phyloP scores from a whole-genome alignment of 2,329 filamentous ascomycete genomes.

The Stemphylium vesicarium region DNA sequence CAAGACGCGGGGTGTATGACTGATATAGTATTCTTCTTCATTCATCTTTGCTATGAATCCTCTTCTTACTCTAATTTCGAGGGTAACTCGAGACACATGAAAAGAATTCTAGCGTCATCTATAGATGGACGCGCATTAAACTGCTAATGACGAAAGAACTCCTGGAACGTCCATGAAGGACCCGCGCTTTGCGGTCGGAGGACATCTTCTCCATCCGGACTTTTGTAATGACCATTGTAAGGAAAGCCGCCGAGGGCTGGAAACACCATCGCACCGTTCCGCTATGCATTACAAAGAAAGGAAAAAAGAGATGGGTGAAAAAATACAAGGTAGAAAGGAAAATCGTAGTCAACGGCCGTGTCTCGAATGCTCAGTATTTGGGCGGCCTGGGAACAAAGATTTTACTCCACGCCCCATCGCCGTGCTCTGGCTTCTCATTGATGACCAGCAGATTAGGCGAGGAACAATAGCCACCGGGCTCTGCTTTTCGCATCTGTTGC shows the following conservation, averaged over 20 bases:
- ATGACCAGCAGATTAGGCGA: conserved; percentile 60
- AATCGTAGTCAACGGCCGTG: background rate
- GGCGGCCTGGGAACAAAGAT: conserved; percentile 36
- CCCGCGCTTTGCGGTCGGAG: background rate
- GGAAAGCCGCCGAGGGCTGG: background rate
- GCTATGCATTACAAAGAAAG: conserved; percentile 16
- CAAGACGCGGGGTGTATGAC: background rate
- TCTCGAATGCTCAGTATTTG: conserved; percentile 8
- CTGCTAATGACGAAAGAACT: background rate
- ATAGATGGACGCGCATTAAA: background rate
- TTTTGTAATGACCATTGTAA: background rate
- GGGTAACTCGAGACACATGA: conserved; percentile 1
- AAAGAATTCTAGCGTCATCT: background rate
- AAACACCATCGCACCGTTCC: conserved; percentile 5
- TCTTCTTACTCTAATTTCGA: background rate
- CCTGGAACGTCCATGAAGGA: background rate
- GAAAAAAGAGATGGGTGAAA: conserved; percentile 5
- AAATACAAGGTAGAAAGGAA: conserved; percentile 17
- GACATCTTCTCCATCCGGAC: background rate
- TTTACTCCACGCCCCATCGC: conserved; percentile 42
- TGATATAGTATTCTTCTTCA: background rate
- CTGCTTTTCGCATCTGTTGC: conserved; percentile 53
- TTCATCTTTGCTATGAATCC: background rate
- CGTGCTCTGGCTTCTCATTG: conserved; percentile 43
- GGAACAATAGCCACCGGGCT: conserved; percentile 63